Evolutionary conservation across 768 basidiomycete genomes (phyloP).

Genomic region (Hirschioporus abietinus): DNA sequence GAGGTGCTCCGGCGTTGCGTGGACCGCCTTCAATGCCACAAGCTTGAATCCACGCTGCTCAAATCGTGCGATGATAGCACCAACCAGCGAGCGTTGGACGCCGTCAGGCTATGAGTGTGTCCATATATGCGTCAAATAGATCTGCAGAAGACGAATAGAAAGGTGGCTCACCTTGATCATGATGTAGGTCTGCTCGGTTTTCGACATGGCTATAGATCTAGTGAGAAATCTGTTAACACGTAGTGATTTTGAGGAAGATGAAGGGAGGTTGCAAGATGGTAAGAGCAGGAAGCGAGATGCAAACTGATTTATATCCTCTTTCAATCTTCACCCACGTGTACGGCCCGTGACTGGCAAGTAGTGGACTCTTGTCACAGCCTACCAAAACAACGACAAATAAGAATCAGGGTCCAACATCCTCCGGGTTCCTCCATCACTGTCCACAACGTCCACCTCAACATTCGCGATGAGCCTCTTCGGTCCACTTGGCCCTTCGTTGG

Average conservation of each 20-base stretch:
- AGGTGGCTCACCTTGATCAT: constrained; percentile 83
- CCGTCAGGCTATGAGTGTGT: constrained; percentile 77
- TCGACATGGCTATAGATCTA: constrained; percentile 50
- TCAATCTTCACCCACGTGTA: constrained; percentile 4
- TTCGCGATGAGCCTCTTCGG: constrained; percentile 40
- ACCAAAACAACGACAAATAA: not conserved
- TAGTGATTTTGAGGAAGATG: constrained; percentile 14
- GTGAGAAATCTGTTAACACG: too few relatives aligned
- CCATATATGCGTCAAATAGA: constrained; percentile 11
- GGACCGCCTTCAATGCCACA: constrained; percentile 86
- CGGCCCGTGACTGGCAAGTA: too few relatives aligned
- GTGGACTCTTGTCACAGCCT: not conserved
- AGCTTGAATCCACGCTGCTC: constrained; percentile 99
- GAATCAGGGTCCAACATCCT: not conserved
- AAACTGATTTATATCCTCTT: not conserved
- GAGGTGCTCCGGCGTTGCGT: constrained; percentile 77
- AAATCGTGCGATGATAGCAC: constrained; percentile 93
- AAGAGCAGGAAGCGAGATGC: constrained; percentile 20
- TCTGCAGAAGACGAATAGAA: not conserved
- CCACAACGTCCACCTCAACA: constrained; percentile 9
- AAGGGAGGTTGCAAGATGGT: not conserved
- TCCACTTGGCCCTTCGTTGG: constrained; percentile 70
- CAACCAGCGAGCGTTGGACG: constrained; percentile 93
- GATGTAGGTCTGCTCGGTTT: constrained; percentile 91
- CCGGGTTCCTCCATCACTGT: constrained; percentile 9